Evolutionary conservation across 2,329 filamentous ascomycete species (phyloP).

Genomic region (Bipolaris victoriae): DNA sequence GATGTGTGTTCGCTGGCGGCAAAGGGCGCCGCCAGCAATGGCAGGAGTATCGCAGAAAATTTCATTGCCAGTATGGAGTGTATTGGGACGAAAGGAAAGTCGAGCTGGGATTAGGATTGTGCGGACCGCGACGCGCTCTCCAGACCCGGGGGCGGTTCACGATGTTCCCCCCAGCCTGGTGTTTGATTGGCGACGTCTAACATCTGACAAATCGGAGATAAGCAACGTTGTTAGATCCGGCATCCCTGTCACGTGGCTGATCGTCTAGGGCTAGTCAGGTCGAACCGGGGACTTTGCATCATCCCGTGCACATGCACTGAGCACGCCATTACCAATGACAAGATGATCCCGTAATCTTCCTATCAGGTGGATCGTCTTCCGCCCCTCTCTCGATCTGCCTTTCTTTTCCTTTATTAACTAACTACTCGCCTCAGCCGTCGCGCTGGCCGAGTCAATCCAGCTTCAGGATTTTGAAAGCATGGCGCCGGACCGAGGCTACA

Average conservation of each 20-base stretch:
- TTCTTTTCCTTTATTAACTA: not conserved
- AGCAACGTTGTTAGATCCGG: slow-evolving; percentile 19
- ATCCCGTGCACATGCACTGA: slow-evolving; percentile 24
- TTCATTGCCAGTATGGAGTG: slow-evolving; percentile 27
- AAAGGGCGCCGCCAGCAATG: slow-evolving; percentile 46
- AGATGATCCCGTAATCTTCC: slow-evolving; percentile 7
- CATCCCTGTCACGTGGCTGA: slow-evolving; percentile 24
- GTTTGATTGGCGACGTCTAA: slow-evolving; percentile 26
- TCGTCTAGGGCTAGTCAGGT: slow-evolving; percentile 5
- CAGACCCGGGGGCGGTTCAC: slow-evolving; percentile 11
- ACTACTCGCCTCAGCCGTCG: slow-evolving; percentile 9
- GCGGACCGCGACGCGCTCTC: slow-evolving; percentile 12
- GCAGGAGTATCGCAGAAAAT: slow-evolving; percentile 32
- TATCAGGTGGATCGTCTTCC: slow-evolving; percentile 9
- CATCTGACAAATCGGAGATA: slow-evolving; percentile 42
- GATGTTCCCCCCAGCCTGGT: slow-evolving; percentile 17
- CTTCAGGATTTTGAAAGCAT: slow-evolving; percentile 33
- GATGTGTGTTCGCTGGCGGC: slow-evolving; percentile 81
- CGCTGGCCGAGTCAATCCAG: slow-evolving; percentile 27
- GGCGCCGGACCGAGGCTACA: slow-evolving; percentile 46
- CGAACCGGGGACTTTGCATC: slow-evolving; percentile 24
- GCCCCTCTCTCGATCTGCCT: not conserved
- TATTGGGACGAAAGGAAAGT: not conserved
- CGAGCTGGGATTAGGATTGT: not conserved
- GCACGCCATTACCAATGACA: slow-evolving; percentile 28